Evolutionary conservation across 2,329 filamentous ascomycete species (phyloP).

Genomic region (Pyrenochaeta sp.): DNA sequence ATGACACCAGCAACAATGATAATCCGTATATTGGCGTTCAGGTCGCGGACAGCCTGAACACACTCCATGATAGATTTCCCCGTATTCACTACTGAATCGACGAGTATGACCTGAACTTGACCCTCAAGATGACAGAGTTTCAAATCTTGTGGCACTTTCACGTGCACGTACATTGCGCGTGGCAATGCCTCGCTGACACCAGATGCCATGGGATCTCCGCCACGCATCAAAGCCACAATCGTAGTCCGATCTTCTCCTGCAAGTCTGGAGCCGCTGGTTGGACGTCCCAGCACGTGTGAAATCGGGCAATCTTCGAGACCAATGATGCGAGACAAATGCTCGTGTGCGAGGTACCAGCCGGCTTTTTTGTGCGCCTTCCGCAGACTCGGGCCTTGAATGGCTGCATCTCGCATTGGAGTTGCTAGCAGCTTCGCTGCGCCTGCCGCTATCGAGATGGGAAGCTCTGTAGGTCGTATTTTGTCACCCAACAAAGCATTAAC

Average conservation of each 20-base stretch:
- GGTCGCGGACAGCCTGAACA: constrained; percentile 59
- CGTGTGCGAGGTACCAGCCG: constrained; percentile 63
- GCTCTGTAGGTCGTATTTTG: constrained; percentile 25
- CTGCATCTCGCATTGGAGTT: constrained; percentile 63
- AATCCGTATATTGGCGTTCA: constrained; percentile 55
- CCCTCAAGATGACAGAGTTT: constrained; percentile 51
- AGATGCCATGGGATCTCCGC: constrained; percentile 68
- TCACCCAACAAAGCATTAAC: constrained; percentile 2
- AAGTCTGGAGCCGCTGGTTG: constrained; percentile 58
- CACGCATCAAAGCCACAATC: constrained; percentile 70
- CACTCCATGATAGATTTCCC: constrained; percentile 62
- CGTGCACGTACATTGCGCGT: constrained; percentile 62
- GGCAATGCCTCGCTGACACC: constrained; percentile 65
- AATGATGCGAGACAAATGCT: constrained; percentile 58
- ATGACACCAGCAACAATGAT: constrained; percentile 65
- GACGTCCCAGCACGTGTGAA: constrained; percentile 61
- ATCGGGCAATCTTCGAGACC: constrained; percentile 61
- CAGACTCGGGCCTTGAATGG: constrained; percentile 55
- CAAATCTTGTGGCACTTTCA: constrained; percentile 53
- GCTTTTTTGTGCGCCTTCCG: constrained; percentile 59
- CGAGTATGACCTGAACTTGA: constrained; percentile 58
- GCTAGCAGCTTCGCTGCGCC: constrained; percentile 61
- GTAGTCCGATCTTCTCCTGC: constrained; percentile 57
- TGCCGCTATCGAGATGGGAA: constrained; percentile 49
- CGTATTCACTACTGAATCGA: constrained; percentile 69